Percentiles rank a stretch among this genome's conserved stretches.
Conservation (phyloP, 139 green algal species). For the Haematococcus lacustris region DNA sequence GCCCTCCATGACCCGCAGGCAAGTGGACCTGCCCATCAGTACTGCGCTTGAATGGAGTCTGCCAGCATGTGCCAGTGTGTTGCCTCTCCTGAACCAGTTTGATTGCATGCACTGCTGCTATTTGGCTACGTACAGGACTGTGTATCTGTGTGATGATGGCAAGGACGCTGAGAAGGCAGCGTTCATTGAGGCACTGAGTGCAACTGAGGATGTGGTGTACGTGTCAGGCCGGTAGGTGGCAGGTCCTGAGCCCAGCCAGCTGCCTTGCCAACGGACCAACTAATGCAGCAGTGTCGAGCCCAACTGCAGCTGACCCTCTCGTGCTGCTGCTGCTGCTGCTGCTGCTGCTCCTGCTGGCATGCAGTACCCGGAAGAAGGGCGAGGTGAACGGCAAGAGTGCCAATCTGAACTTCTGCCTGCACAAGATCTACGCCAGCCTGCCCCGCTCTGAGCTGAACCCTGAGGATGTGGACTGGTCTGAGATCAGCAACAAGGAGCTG, state of each 20-base stretch:
- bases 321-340: neutral
- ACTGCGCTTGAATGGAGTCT: too few species aligned
- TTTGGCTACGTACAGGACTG: too few species aligned
- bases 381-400: constrained; percentile 77
- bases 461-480: neutral
- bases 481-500: constrained; percentile 20
- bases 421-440: neutral
- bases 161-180: constrained; percentile 23
- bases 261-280: too few species aligned
- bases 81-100: too few species aligned
- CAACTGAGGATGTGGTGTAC: neutral
- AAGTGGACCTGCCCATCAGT: too few species aligned
- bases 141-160: constrained; percentile 32
- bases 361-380: constrained; percentile 13
- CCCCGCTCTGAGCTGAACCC: neutral
- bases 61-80: too few species aligned
- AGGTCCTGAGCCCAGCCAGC: too few species aligned
- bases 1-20: too few species aligned
- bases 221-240: neutral
- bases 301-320: neutral
- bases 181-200: constrained; percentile 12
- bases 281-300: too few species aligned
- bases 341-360: neutral
- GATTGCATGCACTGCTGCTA: too few species aligned
- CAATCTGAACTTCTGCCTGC: constrained; percentile 65